A percentile compares a stretch with the other conserved stretches of the same genome.
phyloP scores from a whole-genome alignment of 768 basidiomycete genomes.

The Tylopilus intermedius region DNA sequence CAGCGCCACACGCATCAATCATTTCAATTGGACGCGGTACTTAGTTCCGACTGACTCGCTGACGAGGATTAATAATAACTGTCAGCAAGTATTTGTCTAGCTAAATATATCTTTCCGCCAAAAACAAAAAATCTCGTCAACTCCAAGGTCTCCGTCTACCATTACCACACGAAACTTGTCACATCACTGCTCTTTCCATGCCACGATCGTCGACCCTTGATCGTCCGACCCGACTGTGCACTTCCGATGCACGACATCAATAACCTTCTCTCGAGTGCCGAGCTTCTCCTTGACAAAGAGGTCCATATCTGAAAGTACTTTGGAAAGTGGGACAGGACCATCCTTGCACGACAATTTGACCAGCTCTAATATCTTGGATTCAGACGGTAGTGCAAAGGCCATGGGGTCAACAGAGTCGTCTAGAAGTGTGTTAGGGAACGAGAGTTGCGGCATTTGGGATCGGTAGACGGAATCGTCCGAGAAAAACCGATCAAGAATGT shows the following conservation, averaged over 20 bases:
- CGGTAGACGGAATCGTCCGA: constrained; percentile 45
- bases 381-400: constrained; percentile 66
- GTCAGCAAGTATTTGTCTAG: neutral
- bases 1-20: constrained; percentile 28
- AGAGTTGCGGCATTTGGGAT: constrained; percentile 40
- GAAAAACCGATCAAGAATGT: constrained; percentile 67
- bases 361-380: constrained; percentile 61
- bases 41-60: neutral
- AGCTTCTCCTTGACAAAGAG: constrained; percentile 32
- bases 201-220: constrained; percentile 27
- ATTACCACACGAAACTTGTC: constrained; percentile 4
- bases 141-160: neutral
- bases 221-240: constrained; percentile 55
- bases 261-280: constrained; percentile 71
- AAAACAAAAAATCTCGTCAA: neutral
- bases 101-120: neutral
- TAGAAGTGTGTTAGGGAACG: constrained; percentile 34
- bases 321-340: constrained; percentile 38
- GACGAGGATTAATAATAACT: neutral
- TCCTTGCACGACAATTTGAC: constrained; percentile 37
- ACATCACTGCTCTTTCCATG: constrained; percentile 23
- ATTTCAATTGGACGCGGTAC: neutral
- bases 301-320: constrained; percentile 22
- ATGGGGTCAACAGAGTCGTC: constrained; percentile 29
- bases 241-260: constrained; percentile 67